These are phyloP conservation scores for Allium sativum DNA, from an alignment of 106 monocot species.

Conservation along the genomic window DNA sequence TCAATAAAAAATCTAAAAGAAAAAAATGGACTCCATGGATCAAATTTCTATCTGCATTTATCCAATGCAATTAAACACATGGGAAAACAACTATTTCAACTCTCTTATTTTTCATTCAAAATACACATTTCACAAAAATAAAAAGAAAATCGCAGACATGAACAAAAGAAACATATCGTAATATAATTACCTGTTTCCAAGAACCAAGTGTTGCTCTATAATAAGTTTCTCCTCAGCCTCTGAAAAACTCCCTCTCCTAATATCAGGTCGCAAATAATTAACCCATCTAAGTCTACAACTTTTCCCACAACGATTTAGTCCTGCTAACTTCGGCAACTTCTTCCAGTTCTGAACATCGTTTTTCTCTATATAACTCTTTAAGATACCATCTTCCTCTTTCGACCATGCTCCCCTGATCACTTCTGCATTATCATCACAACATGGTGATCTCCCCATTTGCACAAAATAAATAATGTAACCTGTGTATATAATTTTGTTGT, in stretches of 20 bases:
- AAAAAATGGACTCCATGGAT: no score
- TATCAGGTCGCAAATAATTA: constrained; percentile 8
- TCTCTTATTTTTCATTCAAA: no score
- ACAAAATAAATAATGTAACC: neutral
- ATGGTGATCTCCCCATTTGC: constrained; percentile 10
- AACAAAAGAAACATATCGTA: neutral
- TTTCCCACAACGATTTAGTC: constrained; percentile 33
- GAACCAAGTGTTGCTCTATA: constrained; percentile 21
- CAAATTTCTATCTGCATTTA: no score
- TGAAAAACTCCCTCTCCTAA: constrained; percentile 8
- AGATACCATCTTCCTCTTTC: constrained; percentile 25
- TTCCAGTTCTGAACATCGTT: constrained; percentile 18
- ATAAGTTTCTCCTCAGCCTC: constrained; percentile 13
- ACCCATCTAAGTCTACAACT: constrained; percentile 6
- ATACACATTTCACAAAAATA: no score
- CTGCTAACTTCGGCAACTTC: constrained; percentile 29
- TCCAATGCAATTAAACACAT: no score
- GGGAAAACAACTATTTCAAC: no score
- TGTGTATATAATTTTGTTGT: neutral
- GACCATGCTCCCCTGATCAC: constrained; percentile 31
- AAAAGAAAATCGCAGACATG: no score
- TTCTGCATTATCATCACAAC: constrained; percentile 2
- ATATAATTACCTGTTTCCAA: constrained; percentile 18
- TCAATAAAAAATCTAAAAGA: no score
- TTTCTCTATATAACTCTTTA: constrained; percentile 17